These are phyloP conservation scores for Xerocomus potaroensis DNA, from an alignment of 768 basidiomycete genomes.

Conservation along the genomic window DNA sequence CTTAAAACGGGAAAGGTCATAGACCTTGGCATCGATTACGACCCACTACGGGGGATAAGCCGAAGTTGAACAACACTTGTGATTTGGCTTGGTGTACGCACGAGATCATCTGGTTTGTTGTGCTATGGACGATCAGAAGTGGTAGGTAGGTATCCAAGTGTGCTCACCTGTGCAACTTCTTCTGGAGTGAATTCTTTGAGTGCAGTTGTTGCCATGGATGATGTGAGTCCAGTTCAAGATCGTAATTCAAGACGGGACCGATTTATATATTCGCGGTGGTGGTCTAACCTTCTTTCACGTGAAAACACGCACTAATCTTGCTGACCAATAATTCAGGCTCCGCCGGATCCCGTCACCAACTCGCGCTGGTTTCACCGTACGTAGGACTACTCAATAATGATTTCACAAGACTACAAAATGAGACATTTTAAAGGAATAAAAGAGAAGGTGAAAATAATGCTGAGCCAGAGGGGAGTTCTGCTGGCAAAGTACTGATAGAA, in stretches of 20 bases:
- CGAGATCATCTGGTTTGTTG: slow-evolving; percentile 73
- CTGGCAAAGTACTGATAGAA: too few relatives aligned
- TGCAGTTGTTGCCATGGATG: slow-evolving; percentile 26
- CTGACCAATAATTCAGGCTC: background rate
- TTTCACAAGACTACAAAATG: too few relatives aligned
- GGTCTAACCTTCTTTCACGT: slow-evolving; percentile 11
- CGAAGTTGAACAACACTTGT: background rate
- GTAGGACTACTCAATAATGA: too few relatives aligned
- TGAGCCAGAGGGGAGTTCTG: too few relatives aligned
- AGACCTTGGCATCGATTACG: slow-evolving; percentile 80
- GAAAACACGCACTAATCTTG: background rate
- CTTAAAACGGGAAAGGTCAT: slow-evolving; percentile 76
- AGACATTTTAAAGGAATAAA: too few relatives aligned
- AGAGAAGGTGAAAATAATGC: too few relatives aligned
- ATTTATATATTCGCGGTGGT: slow-evolving; percentile 5
- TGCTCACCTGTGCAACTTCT: slow-evolving; percentile 51
- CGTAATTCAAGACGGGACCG: background rate
- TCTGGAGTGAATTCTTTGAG: slow-evolving; percentile 50
- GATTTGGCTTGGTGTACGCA: slow-evolving; percentile 27
- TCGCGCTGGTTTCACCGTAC: too few relatives aligned
- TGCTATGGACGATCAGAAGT: slow-evolving; percentile 42
- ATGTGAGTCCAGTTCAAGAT: background rate
- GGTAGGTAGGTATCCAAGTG: background rate
- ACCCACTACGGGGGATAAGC: slow-evolving; percentile 55
- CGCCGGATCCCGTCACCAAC: too few relatives aligned